These are phyloP conservation scores for Geotrichum reessii DNA, from an alignment of 1,139 yeast genomes.

Conservation along the genomic window DNA sequence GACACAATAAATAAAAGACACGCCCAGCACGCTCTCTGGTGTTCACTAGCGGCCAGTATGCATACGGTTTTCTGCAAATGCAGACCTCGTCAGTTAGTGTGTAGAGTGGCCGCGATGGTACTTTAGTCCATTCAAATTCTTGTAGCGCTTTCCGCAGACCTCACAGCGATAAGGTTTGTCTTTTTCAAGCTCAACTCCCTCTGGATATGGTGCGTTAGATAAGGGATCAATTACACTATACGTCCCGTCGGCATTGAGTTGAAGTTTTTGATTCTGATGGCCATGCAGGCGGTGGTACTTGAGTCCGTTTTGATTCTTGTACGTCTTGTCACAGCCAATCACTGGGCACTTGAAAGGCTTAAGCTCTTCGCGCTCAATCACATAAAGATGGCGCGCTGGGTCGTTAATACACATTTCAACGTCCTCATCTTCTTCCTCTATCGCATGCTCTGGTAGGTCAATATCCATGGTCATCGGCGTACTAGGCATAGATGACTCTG, in stretches of 20 bases:
- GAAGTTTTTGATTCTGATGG: conserved; percentile 89
- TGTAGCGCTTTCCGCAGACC: conserved; percentile 95
- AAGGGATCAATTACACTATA: conserved; percentile 90
- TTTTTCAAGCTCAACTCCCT: conserved; percentile 85
- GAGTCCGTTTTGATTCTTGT: conserved; percentile 94
- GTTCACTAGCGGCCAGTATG: not conserved
- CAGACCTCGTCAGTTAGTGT: conserved; percentile 45
- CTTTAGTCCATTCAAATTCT: conserved; percentile 91
- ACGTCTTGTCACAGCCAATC: conserved; percentile 94
- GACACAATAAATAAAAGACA: not conserved
- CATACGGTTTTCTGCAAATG: not conserved
- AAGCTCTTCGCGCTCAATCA: conserved; percentile 85
- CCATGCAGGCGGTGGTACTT: conserved; percentile 96
- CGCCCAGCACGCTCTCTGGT: not conserved
- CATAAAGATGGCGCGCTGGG: conserved; percentile 91
- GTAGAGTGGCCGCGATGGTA: conserved; percentile 97
- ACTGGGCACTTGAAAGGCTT: conserved; percentile 98
- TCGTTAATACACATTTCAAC: conserved; percentile 45
- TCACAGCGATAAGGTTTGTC: conserved; percentile 98
- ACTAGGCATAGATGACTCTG: conserved; percentile 30
- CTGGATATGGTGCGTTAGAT: conserved; percentile 83
- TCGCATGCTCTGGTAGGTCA: conserved; percentile 1
- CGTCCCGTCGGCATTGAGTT: conserved; percentile 90
- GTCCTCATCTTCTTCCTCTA: conserved; percentile 11
- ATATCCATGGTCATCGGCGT: conserved; percentile 24